Evolutionary conservation across 2,329 filamentous ascomycete genomes (phyloP), one percentile per base, ranked within the genome.

Genomic region (Aspergillus pseudoviridinutans): DNA sequence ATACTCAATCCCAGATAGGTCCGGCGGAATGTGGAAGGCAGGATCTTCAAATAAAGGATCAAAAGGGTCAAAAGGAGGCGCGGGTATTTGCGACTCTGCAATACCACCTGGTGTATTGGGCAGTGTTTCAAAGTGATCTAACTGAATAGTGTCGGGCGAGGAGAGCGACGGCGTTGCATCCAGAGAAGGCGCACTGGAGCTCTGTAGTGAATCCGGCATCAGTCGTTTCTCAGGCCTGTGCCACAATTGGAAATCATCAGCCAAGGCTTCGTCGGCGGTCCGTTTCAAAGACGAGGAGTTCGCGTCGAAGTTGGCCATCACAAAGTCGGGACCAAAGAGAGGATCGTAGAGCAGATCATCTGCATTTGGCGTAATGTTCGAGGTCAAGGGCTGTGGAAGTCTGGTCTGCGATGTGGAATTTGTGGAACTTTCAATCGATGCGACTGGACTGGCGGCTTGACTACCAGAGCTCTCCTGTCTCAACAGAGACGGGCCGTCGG

Each of bases 261-360:
- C 17, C 32, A 68, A 68, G 6, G 66, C 63, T 22, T 66, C 61
- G 17, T 66, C 63, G 14, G 60, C 59, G 22, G 57, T 42, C 22
- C 68, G 67, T 55, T 72, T 71, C 38, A 57, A 61, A 42, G 63
- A 61, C 10, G n/a, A 41, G 3, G 63, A 61, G 10, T 52, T 50
- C 9, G 57, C 51, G 28, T 62, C 56, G 24, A 67, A 54, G n/a
- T 65, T 61, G 14, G 62, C 60, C 3, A 66, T 24, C 17, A 59
- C 55, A 47, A 61, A 52, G 12, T 61, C 60, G 8, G 61, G 49
- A 24, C 65, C 64, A 41, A 68, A 63, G 6, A 67, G 51, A n/a
- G 62, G 57, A 44, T 63, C 61, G 51, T 54, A 64, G 5, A 61
- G 57, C 12, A 49, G 51, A 41, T 62, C 59, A 24, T 59, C 56